Percentiles rank a stretch among this genome's conserved stretches.
phyloP scores from a whole-genome alignment of 179 eudicot species.

The Gypsophila paniculata region DNA sequence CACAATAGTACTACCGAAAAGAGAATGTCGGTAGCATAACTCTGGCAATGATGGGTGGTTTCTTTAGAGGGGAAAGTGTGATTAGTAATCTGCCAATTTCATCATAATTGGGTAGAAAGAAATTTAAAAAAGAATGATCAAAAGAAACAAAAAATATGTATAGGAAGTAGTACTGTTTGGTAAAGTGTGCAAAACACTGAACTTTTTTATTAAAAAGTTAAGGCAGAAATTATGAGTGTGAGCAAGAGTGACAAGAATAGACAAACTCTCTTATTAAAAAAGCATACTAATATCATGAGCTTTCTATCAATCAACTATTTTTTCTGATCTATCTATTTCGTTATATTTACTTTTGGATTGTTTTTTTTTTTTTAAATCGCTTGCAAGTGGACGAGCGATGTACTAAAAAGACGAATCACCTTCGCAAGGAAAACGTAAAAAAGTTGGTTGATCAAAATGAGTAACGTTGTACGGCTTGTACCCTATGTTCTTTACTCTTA shows the following conservation, averaged over 20 bases:
- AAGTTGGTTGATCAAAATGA: too few relatives aligned
- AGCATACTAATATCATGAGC: slow-evolving; percentile 46
- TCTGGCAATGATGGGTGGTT: slow-evolving; percentile 66
- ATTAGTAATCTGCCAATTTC: slow-evolving; percentile 66
- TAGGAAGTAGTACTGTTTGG: background rate
- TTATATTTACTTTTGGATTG: too few relatives aligned
- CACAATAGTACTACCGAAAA: background rate
- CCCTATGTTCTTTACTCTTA: slow-evolving; percentile 7
- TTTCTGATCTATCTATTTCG: too few relatives aligned
- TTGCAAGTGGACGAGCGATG: too few relatives aligned
- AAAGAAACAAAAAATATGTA: background rate
- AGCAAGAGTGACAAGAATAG: slow-evolving; percentile 18
- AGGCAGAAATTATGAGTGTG: slow-evolving; percentile 20
- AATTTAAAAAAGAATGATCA: background rate
- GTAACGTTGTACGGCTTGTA: too few relatives aligned
- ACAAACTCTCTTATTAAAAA: slow-evolving; percentile 20
- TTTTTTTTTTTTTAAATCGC: too few relatives aligned
- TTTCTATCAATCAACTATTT: slow-evolving; percentile 46
- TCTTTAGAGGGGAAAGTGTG: slow-evolving; percentile 84
- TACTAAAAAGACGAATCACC: too few relatives aligned
- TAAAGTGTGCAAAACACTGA: background rate
- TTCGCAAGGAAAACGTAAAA: too few relatives aligned
- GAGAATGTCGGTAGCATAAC: background rate
- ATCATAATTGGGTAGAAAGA: slow-evolving; percentile 42
- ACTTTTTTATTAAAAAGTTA: background rate